These are phyloP conservation scores for Pichia occidentalis DNA, from an alignment of 805 yeast genomes.

Conservation along the genomic window DNA sequence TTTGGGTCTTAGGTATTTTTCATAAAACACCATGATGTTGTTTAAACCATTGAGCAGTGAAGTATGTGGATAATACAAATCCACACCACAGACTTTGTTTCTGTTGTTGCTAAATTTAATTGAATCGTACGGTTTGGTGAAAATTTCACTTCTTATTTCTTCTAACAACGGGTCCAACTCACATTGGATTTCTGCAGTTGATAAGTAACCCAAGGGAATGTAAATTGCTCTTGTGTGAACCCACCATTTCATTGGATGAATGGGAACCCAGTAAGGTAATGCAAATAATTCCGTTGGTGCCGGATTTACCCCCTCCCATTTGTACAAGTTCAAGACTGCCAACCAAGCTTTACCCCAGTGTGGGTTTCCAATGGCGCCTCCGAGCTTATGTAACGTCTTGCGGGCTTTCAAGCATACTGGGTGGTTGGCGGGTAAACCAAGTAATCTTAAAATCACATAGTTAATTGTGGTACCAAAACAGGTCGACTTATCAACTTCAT, in stretches of 20 bases:
- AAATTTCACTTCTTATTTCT: conserved; percentile 75
- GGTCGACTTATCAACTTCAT: conserved; percentile 85
- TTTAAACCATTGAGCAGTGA: conserved; percentile 57
- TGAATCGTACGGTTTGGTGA: conserved; percentile 50
- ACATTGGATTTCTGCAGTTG: conserved; percentile 49
- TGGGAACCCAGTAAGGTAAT: conserved; percentile 70
- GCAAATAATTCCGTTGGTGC: conserved; percentile 96
- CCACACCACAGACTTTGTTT: conserved; percentile 85
- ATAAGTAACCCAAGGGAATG: conserved; percentile 76
- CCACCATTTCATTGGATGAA: conserved; percentile 99
- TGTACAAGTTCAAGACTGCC: conserved; percentile 68
- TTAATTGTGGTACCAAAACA: conserved; percentile 91
- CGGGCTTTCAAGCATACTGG: conserved; percentile 76
- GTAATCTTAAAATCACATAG: conserved; percentile 70
- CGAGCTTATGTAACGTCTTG: conserved; percentile 57
- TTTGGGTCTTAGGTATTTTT: conserved; percentile 64
- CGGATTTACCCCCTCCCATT: conserved; percentile 97
- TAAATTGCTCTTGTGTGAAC: conserved; percentile 94
- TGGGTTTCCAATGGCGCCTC: conserved; percentile 87
- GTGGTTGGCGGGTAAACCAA: conserved; percentile 72
- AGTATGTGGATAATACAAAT: conserved; percentile 91
- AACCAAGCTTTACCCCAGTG: conserved; percentile 98
- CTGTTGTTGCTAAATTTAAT: conserved; percentile 69
- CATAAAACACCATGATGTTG: conserved; percentile 53
- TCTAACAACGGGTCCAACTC: conserved; percentile 56